Base-by-base conservation (phyloP, 2,329 filamentous ascomycete species). In the Monilinia fructicola region DNA sequence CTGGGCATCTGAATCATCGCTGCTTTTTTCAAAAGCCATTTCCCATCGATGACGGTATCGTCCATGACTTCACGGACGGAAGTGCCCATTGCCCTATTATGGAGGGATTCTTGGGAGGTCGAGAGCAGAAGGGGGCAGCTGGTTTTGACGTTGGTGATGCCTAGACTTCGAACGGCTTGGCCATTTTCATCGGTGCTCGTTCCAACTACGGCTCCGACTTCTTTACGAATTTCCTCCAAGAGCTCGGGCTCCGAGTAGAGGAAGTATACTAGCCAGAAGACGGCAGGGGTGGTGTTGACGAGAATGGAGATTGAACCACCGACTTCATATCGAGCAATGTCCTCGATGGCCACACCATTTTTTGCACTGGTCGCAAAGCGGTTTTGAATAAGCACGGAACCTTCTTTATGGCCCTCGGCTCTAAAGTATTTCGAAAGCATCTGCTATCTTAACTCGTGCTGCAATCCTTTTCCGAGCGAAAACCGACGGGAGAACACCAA, bases 221-320 rank as follows among this genome's bases (percentile, higher is more conserved):
- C 69, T 18, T 58, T 67, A 18, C 79, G 76, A 53, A 77, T 73
- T 1, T 73, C 73, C 2, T 55, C 42, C 0, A 80, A 70, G 0
- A 78, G 68, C 0, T 50, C 46, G 0, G 76, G 73, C 48, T 60
- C 26, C 3, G 42, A 46, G 42, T 60, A 60, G 12, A 50, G 23
- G 18, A 60, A n/a, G 18, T 50, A 60, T 4, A 40, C 35, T 16
- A 50, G 11, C 56, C 56, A 50, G 82, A 81, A 81, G 0, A 76
- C 66, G 0, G 79, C 71, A 0, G 78, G 78, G 0, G 74, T 73
- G 1, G 78, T 80, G 62, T 81, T 82, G 23, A 77, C 76, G 1
- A 82, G 71, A 40, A 80, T 71, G 0, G 77, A 80, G 59, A 81
- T 75, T 0, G 76, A 76, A 2, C 76, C 76, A 14, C 77, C 80